These are phyloP conservation scores for Amphichorda felina DNA, from an alignment of 2,329 filamentous ascomycete genomes.

Conservation along the genomic window DNA sequence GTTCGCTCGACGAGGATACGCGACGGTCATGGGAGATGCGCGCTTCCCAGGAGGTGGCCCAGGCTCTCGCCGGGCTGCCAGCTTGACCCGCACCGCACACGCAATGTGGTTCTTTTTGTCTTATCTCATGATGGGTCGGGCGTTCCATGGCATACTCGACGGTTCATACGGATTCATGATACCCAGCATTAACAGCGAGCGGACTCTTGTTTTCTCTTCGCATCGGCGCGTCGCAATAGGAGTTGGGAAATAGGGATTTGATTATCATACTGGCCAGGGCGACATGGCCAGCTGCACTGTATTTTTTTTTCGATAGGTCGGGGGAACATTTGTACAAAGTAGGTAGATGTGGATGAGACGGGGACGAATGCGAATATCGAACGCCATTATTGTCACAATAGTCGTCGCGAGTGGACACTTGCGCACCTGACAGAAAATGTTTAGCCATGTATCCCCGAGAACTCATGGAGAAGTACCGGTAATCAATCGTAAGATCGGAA, in stretches of 20 bases:
- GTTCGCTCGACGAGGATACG: constrained; percentile 51
- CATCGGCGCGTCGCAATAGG: constrained; percentile 1
- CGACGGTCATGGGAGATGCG: constrained; percentile 63
- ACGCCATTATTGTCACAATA: neutral
- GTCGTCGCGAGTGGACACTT: neutral
- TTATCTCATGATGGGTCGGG: constrained; percentile 1
- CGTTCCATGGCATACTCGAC: constrained; percentile 3
- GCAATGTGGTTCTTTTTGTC: neutral
- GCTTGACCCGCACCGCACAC: constrained; percentile 19
- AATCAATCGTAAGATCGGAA: neutral
- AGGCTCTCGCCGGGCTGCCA: constrained; percentile 51
- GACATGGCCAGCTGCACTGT: neutral
- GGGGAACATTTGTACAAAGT: neutral
- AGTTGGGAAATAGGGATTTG: neutral
- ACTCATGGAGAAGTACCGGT: neutral
- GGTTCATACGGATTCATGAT: constrained; percentile 1
- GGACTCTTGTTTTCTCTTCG: constrained; percentile 1
- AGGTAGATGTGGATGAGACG: neutral
- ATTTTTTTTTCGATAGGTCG: neutral
- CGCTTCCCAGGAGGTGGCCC: constrained; percentile 67
- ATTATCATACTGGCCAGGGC: neutral
- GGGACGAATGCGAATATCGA: neutral
- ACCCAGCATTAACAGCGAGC: constrained; percentile 2
- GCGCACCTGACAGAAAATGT: neutral
- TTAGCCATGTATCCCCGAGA: neutral